These are phyloP conservation scores for Talaromyces borbonicus DNA, from an alignment of 495 filamentous ascomycete genomes.

Conservation along the genomic window DNA sequence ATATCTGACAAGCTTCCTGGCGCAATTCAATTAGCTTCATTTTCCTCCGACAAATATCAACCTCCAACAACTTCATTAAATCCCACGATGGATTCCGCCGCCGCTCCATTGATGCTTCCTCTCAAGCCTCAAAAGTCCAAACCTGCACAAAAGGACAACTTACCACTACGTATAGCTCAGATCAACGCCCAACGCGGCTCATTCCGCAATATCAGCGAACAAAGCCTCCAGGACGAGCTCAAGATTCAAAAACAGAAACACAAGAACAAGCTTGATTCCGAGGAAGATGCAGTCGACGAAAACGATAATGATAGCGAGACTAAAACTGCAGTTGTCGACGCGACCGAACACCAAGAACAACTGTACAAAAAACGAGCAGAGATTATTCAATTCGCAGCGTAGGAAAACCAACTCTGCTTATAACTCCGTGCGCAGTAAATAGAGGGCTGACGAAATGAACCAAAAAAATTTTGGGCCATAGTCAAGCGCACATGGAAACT, in stretches of 20 bases:
- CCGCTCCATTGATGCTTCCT: no score
- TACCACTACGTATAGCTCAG: slow-evolving; percentile 62
- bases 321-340: no score
- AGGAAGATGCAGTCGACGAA: slow-evolving; percentile 25
- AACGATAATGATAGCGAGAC: slow-evolving; percentile 19
- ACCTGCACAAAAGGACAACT: slow-evolving; percentile 44
- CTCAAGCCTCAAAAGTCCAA: slow-evolving; percentile 51
- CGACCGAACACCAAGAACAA: slow-evolving; percentile 30
- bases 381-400: slow-evolving; percentile 36
- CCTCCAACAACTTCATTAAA: no score
- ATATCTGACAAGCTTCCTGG: no score
- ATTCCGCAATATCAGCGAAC: slow-evolving; percentile 60
- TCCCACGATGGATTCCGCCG: no score
- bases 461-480: slow-evolving; percentile 12
- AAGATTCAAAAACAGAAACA: slow-evolving; percentile 33
- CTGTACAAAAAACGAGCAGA: slow-evolving; percentile 36
- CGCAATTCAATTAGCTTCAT: no score
- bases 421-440: no score
- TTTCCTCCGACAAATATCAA: no score
- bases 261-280: slow-evolving; percentile 23
- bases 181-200: slow-evolving; percentile 66
- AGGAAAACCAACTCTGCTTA: slow-evolving; percentile 7
- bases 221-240: slow-evolving; percentile 50
- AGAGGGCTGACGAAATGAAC: slow-evolving; percentile 1
- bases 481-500: slow-evolving; percentile 56